Conservation (phyloP, 352 stramenopile genomes). For the Pythium chondricola region DNA sequence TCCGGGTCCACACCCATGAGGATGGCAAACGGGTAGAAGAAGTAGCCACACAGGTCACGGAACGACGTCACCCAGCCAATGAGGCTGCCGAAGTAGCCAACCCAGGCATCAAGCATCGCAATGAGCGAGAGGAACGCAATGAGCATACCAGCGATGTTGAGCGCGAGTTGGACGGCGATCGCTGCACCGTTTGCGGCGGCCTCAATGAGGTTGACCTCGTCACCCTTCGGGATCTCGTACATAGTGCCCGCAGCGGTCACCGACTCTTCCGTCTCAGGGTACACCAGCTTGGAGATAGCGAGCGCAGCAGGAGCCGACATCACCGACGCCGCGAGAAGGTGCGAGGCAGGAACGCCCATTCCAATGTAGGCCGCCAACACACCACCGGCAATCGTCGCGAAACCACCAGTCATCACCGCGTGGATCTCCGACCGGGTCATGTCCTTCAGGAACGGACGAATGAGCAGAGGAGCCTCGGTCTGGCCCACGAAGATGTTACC, state of each 20-base stretch:
- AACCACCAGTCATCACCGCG: not conserved
- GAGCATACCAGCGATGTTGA: constrained; percentile 3
- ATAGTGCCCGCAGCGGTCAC: not conserved
- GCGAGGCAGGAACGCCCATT: not conserved
- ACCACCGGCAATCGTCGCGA: not conserved
- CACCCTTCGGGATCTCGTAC: not conserved
- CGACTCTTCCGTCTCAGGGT: not conserved
- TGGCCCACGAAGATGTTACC: constrained; percentile 2
- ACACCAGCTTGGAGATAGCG: not conserved
- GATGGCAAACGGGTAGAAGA: not conserved
- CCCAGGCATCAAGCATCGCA: constrained; percentile 1
- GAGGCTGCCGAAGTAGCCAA: not conserved
- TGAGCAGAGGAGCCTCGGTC: not conserved
- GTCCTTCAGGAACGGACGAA: not conserved
- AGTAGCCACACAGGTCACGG: constrained; percentile 1
- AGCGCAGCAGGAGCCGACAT: not conserved
- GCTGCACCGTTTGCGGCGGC: not conserved
- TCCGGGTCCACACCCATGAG: not conserved
- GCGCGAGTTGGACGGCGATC: not conserved
- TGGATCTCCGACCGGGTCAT: constrained; percentile 3
- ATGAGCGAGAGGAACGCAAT: not conserved
- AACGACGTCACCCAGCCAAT: not conserved
- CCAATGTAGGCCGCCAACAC: not conserved
- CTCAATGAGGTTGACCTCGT: not conserved
- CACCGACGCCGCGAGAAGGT: not conserved